phyloP scores from a whole-genome alignment of 176 grass and related monocot species.

The Carex parvula region DNA sequence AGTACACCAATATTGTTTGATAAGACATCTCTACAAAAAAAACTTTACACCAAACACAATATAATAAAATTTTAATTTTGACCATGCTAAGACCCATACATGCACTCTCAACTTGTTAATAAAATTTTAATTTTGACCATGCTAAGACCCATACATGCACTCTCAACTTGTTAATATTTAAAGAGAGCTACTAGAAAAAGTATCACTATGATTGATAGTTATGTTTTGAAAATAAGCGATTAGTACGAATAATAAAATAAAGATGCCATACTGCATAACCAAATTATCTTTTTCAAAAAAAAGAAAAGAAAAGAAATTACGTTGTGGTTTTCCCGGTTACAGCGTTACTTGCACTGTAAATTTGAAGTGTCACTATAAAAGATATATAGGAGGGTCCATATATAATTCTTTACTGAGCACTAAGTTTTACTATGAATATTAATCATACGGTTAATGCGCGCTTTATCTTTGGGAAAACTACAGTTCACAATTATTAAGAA shows the following conservation, averaged over 20 bases:
- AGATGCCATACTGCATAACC: neutral
- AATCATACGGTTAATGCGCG: neutral
- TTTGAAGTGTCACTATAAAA: neutral
- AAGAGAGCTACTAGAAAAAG: constrained; percentile 13
- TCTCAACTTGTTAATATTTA: neutral
- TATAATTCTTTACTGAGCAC: neutral
- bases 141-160: neutral
- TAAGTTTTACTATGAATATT: neutral
- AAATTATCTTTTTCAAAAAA: too few species aligned
- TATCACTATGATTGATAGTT: neutral
- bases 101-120: too few species aligned
- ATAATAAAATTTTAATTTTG: neutral
- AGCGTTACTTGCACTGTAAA: neutral
- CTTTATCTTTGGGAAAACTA: neutral
- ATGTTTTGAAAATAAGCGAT: neutral
- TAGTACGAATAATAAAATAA: neutral
- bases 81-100: neutral
- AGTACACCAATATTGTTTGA: neutral
- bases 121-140: too few species aligned
- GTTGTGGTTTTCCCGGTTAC: neutral
- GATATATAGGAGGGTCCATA: neutral
- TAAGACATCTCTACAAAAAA: neutral
- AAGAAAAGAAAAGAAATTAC: neutral
- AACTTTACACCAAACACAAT: constrained; percentile 12
- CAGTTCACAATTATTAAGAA: neutral